Percentiles rank a stretch among this genome's conserved stretches.
These are phyloP conservation scores for Curvularia verruculosa DNA, from an alignment of 2,329 filamentous ascomycete species.

Conservation along the genomic window DNA sequence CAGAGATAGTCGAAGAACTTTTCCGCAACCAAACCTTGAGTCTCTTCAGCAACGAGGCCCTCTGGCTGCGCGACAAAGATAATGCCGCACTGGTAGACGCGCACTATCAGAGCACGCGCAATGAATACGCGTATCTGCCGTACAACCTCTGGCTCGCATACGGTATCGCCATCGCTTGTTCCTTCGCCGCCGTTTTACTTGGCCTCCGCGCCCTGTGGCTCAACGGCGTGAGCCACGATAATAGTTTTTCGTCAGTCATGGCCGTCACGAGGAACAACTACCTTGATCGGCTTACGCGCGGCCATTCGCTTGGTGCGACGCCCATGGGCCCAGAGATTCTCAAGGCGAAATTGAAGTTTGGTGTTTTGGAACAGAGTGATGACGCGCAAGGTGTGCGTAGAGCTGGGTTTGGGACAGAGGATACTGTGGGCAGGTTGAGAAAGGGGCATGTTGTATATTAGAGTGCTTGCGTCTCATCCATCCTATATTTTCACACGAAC, in stretches of 20 bases:
- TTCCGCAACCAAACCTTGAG: not conserved
- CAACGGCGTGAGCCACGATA: not conserved
- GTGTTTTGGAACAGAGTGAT: not conserved
- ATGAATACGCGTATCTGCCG: not conserved
- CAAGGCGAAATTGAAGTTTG: not conserved
- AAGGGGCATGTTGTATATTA: not conserved
- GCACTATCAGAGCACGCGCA: not conserved
- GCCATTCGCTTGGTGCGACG: not conserved
- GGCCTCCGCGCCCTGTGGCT: not conserved
- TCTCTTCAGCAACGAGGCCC: not conserved
- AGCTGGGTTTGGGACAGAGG: not conserved
- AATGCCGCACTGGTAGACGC: not conserved
- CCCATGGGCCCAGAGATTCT: not conserved
- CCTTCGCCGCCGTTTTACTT: not conserved
- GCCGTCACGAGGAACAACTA: not conserved
- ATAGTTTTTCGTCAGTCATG: not conserved
- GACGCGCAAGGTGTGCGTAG: not conserved
- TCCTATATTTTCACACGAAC: too few species aligned
- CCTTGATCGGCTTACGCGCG: not conserved
- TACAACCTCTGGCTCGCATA: not conserved
- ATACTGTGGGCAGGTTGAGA: not conserved
- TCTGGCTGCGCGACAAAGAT: not conserved
- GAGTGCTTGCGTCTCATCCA: too few species aligned
- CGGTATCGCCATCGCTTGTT: not conserved
- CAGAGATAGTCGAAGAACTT: not conserved